Conservation (phyloP, 139 green algal species). For the Microglena sp. region DNA sequence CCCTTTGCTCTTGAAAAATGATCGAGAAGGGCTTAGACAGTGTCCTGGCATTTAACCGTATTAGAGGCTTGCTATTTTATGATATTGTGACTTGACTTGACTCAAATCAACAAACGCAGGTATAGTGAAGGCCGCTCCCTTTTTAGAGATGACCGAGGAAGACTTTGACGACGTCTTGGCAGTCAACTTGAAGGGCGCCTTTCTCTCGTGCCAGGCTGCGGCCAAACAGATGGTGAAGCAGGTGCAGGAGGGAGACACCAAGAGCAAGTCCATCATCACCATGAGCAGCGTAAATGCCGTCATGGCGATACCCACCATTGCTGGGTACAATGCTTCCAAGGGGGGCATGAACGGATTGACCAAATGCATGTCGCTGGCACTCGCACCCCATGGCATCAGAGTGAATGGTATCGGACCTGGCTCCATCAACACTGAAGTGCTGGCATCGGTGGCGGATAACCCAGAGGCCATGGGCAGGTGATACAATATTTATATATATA, state of each 20-base stretch:
- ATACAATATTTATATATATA: no score
- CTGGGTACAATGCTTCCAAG: slow-evolving; percentile 71
- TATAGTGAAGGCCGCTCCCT: slow-evolving; percentile 61
- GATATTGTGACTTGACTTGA: no score
- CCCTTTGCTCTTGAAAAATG: no score
- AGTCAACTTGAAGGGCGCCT: slow-evolving; percentile 82
- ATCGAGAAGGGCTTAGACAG: no score
- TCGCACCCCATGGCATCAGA: slow-evolving; percentile 68
- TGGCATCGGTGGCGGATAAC: slow-evolving; percentile 51
- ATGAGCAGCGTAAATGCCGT: slow-evolving; percentile 76
- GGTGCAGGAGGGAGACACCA: slow-evolving; percentile 20
- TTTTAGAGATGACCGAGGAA: slow-evolving; percentile 76
- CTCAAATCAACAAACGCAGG: slow-evolving; percentile 37
- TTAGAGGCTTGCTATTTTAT: no score
- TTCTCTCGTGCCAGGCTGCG: slow-evolving; percentile 53
- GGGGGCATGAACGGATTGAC: slow-evolving; percentile 80
- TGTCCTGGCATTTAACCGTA: no score
- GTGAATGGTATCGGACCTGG: slow-evolving; percentile 78
- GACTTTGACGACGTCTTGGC: slow-evolving; percentile 65
- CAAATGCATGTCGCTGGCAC: slow-evolving; percentile 61
- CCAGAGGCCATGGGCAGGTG: slow-evolving; percentile 34
- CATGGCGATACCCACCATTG: slow-evolving; percentile 37
- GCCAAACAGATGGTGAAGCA: slow-evolving; percentile 65
- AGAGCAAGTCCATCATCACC: slow-evolving; percentile 63
- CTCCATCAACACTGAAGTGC: slow-evolving; percentile 75